phyloP scores from a whole-genome alignment of 805 yeast species.

The Lachancea sp. region DNA sequence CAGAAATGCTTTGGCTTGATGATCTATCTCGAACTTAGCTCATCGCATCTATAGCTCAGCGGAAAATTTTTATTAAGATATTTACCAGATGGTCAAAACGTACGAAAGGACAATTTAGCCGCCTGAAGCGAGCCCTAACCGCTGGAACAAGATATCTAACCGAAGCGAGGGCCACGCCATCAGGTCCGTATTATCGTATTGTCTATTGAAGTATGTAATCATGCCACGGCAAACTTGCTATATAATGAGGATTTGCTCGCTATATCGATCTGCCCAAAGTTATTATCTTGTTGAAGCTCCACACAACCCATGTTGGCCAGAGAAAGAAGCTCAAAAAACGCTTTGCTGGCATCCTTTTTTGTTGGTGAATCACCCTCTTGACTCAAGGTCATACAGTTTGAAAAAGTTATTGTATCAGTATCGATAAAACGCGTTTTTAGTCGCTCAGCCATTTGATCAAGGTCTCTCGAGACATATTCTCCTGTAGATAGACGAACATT shows the following conservation, averaged over 20 bases:
- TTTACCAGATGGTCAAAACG: not conserved
- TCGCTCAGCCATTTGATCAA: conserved; percentile 25
- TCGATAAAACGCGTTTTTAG: conserved; percentile 18
- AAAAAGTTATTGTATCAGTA: conserved; percentile 2
- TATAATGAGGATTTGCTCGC: conserved; percentile 38
- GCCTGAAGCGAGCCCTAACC: not conserved
- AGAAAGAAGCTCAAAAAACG: conserved; percentile 78
- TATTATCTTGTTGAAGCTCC: conserved; percentile 48
- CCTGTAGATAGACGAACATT: conserved; percentile 3
- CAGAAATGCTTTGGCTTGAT: no score
- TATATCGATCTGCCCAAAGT: conserved; percentile 57
- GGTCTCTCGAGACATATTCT: conserved; percentile 24
- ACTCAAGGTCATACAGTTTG: not conserved
- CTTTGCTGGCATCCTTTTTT: conserved; percentile 24
- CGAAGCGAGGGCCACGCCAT: no score
- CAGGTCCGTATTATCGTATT: no score
- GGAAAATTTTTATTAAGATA: conserved; percentile 5
- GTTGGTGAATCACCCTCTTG: conserved; percentile 11
- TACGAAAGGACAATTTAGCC: not conserved
- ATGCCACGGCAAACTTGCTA: conserved; percentile 24
- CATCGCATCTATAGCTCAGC: conserved; percentile 3
- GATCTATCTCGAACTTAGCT: not conserved
- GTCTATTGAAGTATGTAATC: not conserved
- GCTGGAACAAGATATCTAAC: not conserved
- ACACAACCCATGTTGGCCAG: conserved; percentile 74